Conservation (phyloP, 2,329 filamentous ascomycete genomes). For the Exophiala mesophila region DNA sequence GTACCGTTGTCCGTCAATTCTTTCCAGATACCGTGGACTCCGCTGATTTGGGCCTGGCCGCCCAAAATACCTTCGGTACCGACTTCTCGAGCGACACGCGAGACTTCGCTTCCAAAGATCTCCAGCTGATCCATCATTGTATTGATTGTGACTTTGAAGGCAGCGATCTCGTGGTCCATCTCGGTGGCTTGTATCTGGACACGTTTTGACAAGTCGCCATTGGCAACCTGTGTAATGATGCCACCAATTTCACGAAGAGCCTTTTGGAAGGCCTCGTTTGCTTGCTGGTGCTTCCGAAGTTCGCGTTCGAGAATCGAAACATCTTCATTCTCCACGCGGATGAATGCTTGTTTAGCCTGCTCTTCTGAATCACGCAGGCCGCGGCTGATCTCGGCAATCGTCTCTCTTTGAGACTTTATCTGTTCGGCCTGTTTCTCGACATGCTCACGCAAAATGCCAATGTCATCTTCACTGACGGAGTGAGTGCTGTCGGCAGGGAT, state of each 20-base stretch:
- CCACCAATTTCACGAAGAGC: constrained; percentile 93
- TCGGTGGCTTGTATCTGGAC: constrained; percentile 92
- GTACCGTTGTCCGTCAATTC: constrained; percentile 82
- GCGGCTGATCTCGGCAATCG: constrained; percentile 78
- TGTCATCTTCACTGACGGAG: constrained; percentile 71
- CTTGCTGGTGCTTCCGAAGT: constrained; percentile 93
- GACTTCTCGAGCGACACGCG: constrained; percentile 88
- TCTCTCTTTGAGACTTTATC: constrained; percentile 79
- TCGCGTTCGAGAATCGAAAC: constrained; percentile 88
- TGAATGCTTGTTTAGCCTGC: constrained; percentile 75
- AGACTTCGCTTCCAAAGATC: constrained; percentile 94
- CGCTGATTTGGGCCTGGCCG: constrained; percentile 87
- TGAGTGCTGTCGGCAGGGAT: constrained; percentile 44
- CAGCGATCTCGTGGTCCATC: constrained; percentile 96
- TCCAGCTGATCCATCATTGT: constrained; percentile 99
- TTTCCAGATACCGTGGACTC: constrained; percentile 95
- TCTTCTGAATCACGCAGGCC: constrained; percentile 82
- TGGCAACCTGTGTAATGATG: constrained; percentile 92
- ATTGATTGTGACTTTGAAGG: constrained; percentile 97
- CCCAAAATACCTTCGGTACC: constrained; percentile 92
- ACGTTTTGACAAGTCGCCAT: constrained; percentile 93
- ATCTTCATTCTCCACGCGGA: constrained; percentile 77
- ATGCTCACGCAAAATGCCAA: constrained; percentile 80
- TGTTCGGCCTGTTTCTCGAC: constrained; percentile 91
- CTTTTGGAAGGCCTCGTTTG: constrained; percentile 98